Conservation (phyloP, 2,329 filamentous ascomycete genomes). For the Zymoseptoria pseudotritici region DNA sequence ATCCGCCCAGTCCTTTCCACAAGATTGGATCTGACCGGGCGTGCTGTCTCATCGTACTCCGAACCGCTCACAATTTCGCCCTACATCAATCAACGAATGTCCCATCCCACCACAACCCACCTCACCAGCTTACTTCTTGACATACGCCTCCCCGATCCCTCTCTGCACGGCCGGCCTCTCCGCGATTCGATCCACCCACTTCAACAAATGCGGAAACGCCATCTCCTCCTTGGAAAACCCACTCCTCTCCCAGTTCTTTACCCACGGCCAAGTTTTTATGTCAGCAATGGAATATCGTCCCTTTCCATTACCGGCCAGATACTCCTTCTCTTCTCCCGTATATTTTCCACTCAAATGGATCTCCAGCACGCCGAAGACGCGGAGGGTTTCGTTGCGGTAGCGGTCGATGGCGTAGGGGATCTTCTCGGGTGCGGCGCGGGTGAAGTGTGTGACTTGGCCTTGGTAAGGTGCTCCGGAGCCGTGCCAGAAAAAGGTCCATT, state of each 20-base stretch:
- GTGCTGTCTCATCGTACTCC: not conserved
- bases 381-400: constrained; percentile 46
- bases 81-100: not conserved
- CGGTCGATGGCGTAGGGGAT: constrained; percentile 44
- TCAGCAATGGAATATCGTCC: constrained; percentile 51
- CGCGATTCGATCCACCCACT: constrained; percentile 48
- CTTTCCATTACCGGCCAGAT: constrained; percentile 46
- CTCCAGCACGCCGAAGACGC: constrained; percentile 50
- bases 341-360: constrained; percentile 48
- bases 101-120: not conserved
- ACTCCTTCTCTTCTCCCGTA: constrained; percentile 42
- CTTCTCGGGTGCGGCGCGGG: constrained; percentile 39
- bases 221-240: constrained; percentile 44
- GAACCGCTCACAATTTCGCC: not conserved
- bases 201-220: constrained; percentile 45
- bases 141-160: constrained; percentile 35
- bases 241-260: constrained; percentile 38
- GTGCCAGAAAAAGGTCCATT: constrained; percentile 53
- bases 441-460: constrained; percentile 42
- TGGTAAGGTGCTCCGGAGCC: constrained; percentile 36
- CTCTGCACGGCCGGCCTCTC: constrained; percentile 42
- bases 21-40: too few species aligned
- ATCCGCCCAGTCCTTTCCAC: too few species aligned
- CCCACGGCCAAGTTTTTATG: constrained; percentile 47
- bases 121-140: constrained; percentile 19